These are phyloP conservation scores for Carex parvula DNA, from an alignment of 176 grass and related monocot genomes.

Conservation along the genomic window DNA sequence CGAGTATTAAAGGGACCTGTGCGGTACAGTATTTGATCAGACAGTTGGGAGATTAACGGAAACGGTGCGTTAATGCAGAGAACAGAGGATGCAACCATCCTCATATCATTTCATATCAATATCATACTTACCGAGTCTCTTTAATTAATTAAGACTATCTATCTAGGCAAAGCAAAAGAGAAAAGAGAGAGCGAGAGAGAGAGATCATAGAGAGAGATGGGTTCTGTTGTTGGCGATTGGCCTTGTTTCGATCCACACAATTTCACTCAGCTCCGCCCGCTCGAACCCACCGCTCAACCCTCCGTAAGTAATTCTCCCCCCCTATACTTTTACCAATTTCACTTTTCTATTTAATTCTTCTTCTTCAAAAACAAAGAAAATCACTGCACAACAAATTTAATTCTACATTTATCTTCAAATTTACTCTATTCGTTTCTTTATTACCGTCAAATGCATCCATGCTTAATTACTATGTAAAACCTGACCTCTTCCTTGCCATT, in stretches of 20 bases:
- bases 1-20: no score
- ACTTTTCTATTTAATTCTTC: neutral
- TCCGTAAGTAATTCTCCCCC: constrained; percentile 35
- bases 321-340: neutral
- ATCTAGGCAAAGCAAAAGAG: neutral
- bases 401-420: neutral
- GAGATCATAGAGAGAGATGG: constrained; percentile 39
- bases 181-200: neutral
- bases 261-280: constrained; percentile 77
- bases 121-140: no score
- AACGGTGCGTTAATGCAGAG: no score
- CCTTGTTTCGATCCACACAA: constrained; percentile 81
- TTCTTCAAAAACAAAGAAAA: no score
- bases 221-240: constrained; percentile 58
- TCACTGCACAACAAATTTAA: neutral
- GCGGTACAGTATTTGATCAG: no score
- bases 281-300: constrained; percentile 63
- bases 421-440: no score
- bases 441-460: no score
- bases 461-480: neutral
- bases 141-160: no score
- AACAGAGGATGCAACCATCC: no score
- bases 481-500: neutral
- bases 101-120: no score
- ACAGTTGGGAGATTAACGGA: no score